A percentile compares a stretch with the other conserved stretches of the same genome.
These are phyloP conservation scores for Desmodesmus armatus DNA, from an alignment of 139 green algal genomes.

Conservation along the genomic window DNA sequence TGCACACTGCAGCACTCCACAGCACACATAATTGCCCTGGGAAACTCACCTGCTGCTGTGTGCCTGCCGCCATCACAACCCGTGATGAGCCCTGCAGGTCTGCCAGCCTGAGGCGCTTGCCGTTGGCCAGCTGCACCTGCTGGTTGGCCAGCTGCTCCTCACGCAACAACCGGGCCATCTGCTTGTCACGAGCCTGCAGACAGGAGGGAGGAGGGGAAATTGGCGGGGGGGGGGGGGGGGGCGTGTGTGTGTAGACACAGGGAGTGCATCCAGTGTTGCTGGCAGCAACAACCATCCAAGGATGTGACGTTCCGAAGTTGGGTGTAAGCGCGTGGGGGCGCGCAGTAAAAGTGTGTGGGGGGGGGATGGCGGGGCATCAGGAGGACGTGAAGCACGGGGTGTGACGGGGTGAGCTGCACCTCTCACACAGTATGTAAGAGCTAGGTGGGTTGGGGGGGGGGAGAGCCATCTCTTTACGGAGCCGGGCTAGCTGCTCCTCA, in stretches of 20 bases:
- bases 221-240: not conserved
- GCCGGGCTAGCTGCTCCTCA: slow-evolving; percentile 75
- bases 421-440: too few relatives aligned
- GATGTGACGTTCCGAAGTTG: too few relatives aligned
- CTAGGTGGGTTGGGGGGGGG: too few relatives aligned
- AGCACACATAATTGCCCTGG: too few relatives aligned
- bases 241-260: too few relatives aligned
- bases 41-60: slow-evolving; percentile 67
- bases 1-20: too few relatives aligned
- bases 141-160: slow-evolving; percentile 78
- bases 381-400: too few relatives aligned
- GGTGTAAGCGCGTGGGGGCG: not conserved
- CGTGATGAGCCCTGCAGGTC: slow-evolving; percentile 70
- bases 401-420: too few relatives aligned
- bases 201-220: not conserved
- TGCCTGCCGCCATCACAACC: slow-evolving; percentile 77
- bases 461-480: too few relatives aligned
- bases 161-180: slow-evolving; percentile 74
- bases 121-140: slow-evolving; percentile 76
- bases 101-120: slow-evolving; percentile 63
- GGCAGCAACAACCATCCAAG: too few relatives aligned
- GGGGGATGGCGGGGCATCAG: too few relatives aligned
- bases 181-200: slow-evolving; percentile 75
- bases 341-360: not conserved
- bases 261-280: too few relatives aligned